phyloP scores from a whole-genome alignment of 352 stramenopile species.

The Phytopythium mirpurense region DNA sequence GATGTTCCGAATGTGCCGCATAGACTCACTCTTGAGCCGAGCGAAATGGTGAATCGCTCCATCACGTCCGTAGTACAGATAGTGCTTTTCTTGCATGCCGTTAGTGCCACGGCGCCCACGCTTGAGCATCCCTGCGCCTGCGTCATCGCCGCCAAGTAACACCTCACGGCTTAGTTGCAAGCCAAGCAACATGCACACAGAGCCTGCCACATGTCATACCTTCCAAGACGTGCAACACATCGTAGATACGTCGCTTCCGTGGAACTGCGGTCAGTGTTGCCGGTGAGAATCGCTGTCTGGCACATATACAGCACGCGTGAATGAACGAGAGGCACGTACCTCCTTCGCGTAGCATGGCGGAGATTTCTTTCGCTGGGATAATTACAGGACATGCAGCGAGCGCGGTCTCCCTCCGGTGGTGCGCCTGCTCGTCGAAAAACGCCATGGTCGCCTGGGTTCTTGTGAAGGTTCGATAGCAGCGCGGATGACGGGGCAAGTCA shows the following conservation, averaged over 20 bases:
- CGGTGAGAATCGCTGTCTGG: not conserved
- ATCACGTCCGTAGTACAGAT: constrained; percentile 51
- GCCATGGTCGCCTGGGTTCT: constrained; percentile 17
- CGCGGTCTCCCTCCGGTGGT: constrained; percentile 14
- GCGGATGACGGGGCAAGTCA: too few relatives aligned
- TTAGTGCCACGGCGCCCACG: constrained; percentile 26
- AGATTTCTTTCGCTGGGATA: constrained; percentile 53
- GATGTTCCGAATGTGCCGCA: constrained; percentile 12
- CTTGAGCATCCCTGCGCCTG: constrained; percentile 63
- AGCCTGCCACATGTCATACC: constrained; percentile 20
- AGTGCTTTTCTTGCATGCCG: constrained; percentile 20
- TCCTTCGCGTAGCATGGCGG: constrained; percentile 52
- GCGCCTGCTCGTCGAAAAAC: constrained; percentile 67
- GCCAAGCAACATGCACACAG: too few relatives aligned
- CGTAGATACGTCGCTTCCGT: constrained; percentile 67
- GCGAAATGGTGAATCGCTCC: constrained; percentile 34
- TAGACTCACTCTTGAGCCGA: constrained; percentile 22
- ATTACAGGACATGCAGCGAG: constrained; percentile 32
- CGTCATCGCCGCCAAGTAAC: not conserved
- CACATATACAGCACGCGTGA: too few relatives aligned
- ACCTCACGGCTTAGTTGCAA: not conserved
- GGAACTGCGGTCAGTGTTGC: constrained; percentile 22
- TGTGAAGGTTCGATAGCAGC: not conserved
- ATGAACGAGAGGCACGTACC: not conserved
- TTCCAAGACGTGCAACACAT: constrained; percentile 77